These are phyloP conservation scores for Dillenia suffruticosa DNA, from an alignment of 164 flowering plant species.

Conservation along the genomic window DNA sequence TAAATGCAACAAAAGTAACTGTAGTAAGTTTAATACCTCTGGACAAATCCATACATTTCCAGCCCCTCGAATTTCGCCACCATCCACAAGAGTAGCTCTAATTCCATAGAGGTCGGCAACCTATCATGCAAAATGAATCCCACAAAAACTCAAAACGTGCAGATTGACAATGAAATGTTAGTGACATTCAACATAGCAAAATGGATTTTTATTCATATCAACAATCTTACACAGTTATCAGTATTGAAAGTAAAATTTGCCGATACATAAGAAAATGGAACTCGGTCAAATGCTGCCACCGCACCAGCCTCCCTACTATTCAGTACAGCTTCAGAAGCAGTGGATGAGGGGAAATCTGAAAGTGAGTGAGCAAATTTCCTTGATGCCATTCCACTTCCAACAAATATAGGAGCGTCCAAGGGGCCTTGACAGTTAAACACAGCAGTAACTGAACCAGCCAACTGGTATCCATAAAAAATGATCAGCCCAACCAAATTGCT, in stretches of 20 bases:
- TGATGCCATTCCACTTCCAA: constrained; percentile 91
- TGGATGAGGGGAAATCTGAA: constrained; percentile 47
- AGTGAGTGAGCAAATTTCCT: constrained; percentile 48
- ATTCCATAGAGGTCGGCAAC: constrained; percentile 97
- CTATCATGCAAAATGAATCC: constrained; percentile 29
- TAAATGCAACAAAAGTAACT: neutral
- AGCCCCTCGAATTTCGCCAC: constrained; percentile 99
- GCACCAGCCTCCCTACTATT: constrained; percentile 92
- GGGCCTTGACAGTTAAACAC: constrained; percentile 98
- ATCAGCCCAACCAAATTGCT: no score
- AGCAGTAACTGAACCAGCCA: constrained; percentile 94
- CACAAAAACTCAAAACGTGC: neutral
- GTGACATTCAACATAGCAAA: no score
- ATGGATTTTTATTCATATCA: neutral
- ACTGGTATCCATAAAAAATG: constrained; percentile 35
- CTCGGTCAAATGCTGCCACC: constrained; percentile 89
- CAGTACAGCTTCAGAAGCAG: constrained; percentile 73
- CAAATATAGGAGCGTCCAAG: constrained; percentile 86
- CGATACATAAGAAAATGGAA: constrained; percentile 86
- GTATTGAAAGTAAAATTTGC: constrained; percentile 94
- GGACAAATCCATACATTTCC: constrained; percentile 99
- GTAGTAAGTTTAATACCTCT: constrained; percentile 49
- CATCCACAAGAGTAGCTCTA: constrained; percentile 93
- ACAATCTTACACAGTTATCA: constrained; percentile 76
- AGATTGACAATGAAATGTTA: constrained; percentile 1